These are phyloP conservation scores for Pythium utonaiense DNA, from an alignment of 352 stramenopile species.

Conservation along the genomic window DNA sequence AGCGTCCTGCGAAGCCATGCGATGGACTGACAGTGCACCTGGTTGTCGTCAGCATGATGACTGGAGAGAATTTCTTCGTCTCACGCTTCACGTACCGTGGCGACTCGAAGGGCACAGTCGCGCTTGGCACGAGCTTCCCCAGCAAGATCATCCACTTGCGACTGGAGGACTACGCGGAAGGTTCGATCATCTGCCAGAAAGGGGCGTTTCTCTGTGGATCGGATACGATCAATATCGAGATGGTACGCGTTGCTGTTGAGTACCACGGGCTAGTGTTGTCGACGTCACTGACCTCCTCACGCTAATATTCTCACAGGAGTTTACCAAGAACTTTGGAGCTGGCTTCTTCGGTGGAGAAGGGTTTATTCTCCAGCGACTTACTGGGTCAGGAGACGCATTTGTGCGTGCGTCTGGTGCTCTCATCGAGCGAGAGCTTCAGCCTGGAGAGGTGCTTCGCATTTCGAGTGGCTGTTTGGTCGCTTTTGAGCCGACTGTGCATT, in stretches of 20 bases:
- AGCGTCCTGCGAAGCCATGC: not conserved
- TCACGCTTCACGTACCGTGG: slow-evolving; percentile 69
- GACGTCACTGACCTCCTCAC: not conserved
- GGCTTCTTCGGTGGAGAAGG: slow-evolving; percentile 95
- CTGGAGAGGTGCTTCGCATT: slow-evolving; percentile 88
- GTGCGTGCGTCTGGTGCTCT: slow-evolving; percentile 89
- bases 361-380: slow-evolving; percentile 93
- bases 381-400: slow-evolving; percentile 87
- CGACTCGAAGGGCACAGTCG: slow-evolving; percentile 69
- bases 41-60: slow-evolving; percentile 57
- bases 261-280: not conserved
- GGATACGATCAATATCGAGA: slow-evolving; percentile 90
- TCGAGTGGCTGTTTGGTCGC: slow-evolving; percentile 91
- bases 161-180: slow-evolving; percentile 82
- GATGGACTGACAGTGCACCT: not conserved
- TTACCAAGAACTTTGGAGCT: slow-evolving; percentile 85
- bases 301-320: slow-evolving; percentile 51
- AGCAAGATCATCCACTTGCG: slow-evolving; percentile 90
- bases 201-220: slow-evolving; percentile 90
- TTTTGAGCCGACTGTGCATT: slow-evolving; percentile 84
- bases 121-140: slow-evolving; percentile 86
- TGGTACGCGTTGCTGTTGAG: slow-evolving; percentile 34
- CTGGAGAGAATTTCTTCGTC: slow-evolving; percentile 80
- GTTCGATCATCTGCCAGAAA: slow-evolving; percentile 90
- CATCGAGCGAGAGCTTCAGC: slow-evolving; percentile 82